Base-by-base conservation (phyloP, 352 stramenopile species). In the Phytophthora sansomeana region DNA sequence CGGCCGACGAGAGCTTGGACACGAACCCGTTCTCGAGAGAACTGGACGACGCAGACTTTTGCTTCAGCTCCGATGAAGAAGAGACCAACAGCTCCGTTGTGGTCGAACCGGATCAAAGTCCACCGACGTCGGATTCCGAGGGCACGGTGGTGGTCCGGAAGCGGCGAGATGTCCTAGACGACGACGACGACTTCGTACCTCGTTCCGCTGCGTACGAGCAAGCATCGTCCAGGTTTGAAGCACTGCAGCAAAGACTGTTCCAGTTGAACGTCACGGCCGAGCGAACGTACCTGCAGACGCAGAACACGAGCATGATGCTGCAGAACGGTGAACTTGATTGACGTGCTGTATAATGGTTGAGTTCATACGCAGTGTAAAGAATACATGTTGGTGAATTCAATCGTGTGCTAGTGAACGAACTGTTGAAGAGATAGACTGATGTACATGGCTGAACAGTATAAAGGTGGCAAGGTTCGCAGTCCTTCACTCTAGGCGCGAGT, bases 21-120 rank as follows among this genome's bases (percentile, higher is more conserved):
- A 62, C 58, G 0, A 52, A 75, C 13, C 46, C 44, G 13, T 72
- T 68, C 39, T 72, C 62, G 11, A 63, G 66, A 35, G 69, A 81
- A 26, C 35, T 78, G 32, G 69, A 81, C 28, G 72, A 64, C 53
- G 73, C 53, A 2, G 58, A 78, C 16, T 72, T 72, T 41, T 60
- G 63, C 58, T 78, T 69, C n/a, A 73, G 68, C 36, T 58, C 55
- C 19, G 41, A 39, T 35, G 66, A 72, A 6, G 66, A 78, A 29
- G 51, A 60, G 32, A 62, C 62, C 47, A 39, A 30, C 16, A 59
- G 48, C 19, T 75, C 62, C 5, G 33, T 69, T 30, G 28, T 66
- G 8, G 71, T 16, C 8, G 51, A 74, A 14, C 55, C 60, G 16
- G 60, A 67, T 46, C 64, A 56, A 1, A 74, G 53, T 50, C 39